Evolutionary conservation across 78 protist genomes (phyloP).

Genomic region (Dictyostelium purpureum): DNA sequence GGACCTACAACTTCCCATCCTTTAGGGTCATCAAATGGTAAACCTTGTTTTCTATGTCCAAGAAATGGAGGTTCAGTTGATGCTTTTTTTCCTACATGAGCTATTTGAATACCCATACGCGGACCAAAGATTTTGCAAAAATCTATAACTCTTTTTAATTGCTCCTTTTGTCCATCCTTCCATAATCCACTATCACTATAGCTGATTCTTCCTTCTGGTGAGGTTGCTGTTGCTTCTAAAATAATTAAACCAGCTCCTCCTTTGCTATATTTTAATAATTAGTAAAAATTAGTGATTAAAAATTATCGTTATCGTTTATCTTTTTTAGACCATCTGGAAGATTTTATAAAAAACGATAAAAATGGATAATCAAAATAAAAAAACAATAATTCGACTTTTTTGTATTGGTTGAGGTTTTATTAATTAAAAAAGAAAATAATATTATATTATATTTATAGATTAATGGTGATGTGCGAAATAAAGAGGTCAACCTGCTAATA

Average conservation of each 20-base stretch:
- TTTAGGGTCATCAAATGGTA: background rate
- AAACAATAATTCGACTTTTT: too few relatives aligned
- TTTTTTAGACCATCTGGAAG: too few relatives aligned
- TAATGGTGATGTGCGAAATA: too few relatives aligned
- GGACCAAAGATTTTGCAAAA: background rate
- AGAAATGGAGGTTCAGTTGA: conserved; percentile 19
- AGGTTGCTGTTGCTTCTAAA: conserved; percentile 37
- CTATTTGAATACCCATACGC: conserved; percentile 57
- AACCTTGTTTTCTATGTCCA: background rate
- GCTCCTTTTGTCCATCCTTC: conserved; percentile 72
- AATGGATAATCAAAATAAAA: too few relatives aligned
- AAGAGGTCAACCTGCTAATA: too few relatives aligned
- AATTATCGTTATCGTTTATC: too few relatives aligned
- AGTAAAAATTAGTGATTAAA: too few relatives aligned
- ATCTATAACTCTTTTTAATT: conserved; percentile 29
- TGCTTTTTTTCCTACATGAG: conserved; percentile 63
- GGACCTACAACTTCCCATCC: conserved; percentile 36
- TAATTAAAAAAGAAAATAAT: too few relatives aligned
- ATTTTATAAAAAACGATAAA: too few relatives aligned
- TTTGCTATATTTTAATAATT: too few relatives aligned
- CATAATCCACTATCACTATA: conserved; percentile 45
- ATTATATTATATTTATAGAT: too few relatives aligned
- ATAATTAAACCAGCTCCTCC: conserved; percentile 49
- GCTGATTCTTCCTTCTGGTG: conserved; percentile 49
- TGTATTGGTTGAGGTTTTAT: too few relatives aligned